phyloP scores from a whole-genome alignment of 768 basidiomycete genomes.

The Ramaria rubella region DNA sequence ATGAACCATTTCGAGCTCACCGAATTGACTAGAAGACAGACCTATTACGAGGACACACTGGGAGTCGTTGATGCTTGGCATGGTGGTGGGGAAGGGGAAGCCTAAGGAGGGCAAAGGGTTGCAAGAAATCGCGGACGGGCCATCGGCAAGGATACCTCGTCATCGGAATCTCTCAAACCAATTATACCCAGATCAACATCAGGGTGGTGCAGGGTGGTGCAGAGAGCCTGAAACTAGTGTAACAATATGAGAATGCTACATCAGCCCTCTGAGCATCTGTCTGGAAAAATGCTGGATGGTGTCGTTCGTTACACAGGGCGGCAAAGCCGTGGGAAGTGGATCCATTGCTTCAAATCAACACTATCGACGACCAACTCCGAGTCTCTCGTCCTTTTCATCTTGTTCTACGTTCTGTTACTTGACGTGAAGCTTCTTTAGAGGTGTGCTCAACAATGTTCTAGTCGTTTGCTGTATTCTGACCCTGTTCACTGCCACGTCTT shows the following conservation, averaged over 20 bases:
- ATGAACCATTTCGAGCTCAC: neutral
- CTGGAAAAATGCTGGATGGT: neutral
- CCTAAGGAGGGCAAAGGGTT: neutral
- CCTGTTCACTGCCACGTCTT: neutral
- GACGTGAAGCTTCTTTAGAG: neutral
- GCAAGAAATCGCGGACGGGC: too few relatives aligned
- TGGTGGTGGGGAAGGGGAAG: constrained; percentile 2
- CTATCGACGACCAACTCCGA: neutral
- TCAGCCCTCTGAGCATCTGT: too few relatives aligned
- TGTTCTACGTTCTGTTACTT: neutral
- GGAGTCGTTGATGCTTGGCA: constrained; percentile 37
- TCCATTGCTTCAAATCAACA: neutral
- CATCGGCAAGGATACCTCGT: neutral
- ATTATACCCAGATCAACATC: too few relatives aligned
- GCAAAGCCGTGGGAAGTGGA: neutral
- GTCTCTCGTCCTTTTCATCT: neutral
- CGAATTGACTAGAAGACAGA: neutral
- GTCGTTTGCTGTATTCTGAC: neutral
- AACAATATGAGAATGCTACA: neutral
- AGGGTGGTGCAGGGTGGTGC: too few relatives aligned
- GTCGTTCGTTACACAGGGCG: too few relatives aligned
- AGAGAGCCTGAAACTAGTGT: too few relatives aligned
- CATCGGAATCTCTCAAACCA: too few relatives aligned
- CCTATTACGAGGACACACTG: constrained; percentile 50
- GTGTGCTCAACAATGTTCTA: neutral